These are phyloP conservation scores for Anthostomella pinea DNA, from an alignment of 2,329 filamentous ascomycete genomes.

Conservation along the genomic window DNA sequence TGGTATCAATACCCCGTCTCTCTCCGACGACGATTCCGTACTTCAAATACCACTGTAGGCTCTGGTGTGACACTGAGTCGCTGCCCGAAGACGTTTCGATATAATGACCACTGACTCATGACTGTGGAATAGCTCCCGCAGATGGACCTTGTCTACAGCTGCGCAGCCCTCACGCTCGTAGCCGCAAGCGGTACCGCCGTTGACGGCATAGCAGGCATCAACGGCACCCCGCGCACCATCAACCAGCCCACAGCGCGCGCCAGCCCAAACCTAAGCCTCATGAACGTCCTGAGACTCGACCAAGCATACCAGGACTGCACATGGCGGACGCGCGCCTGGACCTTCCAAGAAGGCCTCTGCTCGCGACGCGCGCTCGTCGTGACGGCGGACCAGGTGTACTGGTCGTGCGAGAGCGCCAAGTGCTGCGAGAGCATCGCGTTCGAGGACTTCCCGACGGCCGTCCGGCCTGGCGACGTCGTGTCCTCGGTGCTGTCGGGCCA, in stretches of 20 bases:
- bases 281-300: slow-evolving; percentile 15
- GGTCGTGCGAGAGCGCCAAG: slow-evolving; percentile 16
- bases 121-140: no score
- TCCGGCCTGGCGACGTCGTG: slow-evolving; percentile 11
- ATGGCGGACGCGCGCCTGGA: slow-evolving; percentile 20
- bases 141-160: slow-evolving; percentile 26
- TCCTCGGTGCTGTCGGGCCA: slow-evolving; percentile 15
- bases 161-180: slow-evolving; percentile 23
- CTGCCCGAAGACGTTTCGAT: no score
- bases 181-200: slow-evolving; percentile 15
- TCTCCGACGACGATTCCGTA: no score
- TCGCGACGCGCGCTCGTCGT: slow-evolving; percentile 13
- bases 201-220: slow-evolving; percentile 15
- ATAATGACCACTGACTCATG: no score
- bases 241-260: slow-evolving; percentile 13
- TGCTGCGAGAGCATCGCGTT: slow-evolving; percentile 18
- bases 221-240: slow-evolving; percentile 7
- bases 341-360: slow-evolving; percentile 20
- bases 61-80: no score
- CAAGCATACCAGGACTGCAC: slow-evolving; percentile 8
- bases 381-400: slow-evolving; percentile 15
- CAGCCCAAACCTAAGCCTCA: slow-evolving; percentile 12
- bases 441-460: slow-evolving; percentile 17
- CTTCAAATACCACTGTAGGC: no score
- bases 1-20: no score